phyloP scores from a whole-genome alignment of 2,329 filamentous ascomycete species.

The Daldinia eschscholtzii region DNA sequence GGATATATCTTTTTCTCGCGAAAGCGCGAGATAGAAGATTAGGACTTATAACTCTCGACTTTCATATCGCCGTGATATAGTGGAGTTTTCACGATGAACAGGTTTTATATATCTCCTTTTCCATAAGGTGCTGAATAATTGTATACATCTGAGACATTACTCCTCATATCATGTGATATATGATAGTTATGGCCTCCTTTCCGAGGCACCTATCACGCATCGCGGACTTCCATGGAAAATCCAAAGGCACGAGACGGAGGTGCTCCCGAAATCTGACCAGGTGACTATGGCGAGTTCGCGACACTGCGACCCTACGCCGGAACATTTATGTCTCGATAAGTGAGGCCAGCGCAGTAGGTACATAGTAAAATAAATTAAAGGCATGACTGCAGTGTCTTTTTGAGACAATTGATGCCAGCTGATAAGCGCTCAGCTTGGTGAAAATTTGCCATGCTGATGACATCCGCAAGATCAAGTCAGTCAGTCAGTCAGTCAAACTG shows the following conservation, averaged over 20 bases:
- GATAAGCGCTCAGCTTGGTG: not conserved
- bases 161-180: conserved; percentile 6
- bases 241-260: not conserved
- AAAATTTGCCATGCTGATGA: not conserved
- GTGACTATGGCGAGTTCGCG: not conserved
- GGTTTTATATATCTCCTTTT: not conserved
- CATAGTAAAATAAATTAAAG: conserved; percentile 5
- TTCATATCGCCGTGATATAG: not conserved
- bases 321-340: not conserved
- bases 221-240: not conserved
- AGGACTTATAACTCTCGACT: not conserved
- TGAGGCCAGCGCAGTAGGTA: not conserved
- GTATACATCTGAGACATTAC: conserved; percentile 1
- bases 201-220: not conserved
- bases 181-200: not conserved
- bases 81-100: not conserved
- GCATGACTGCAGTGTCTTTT: not conserved
- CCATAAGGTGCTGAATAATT: too few species aligned
- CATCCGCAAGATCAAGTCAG: not conserved
- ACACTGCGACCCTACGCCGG: not conserved
- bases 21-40: conserved; percentile 1
- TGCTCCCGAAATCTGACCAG: not conserved
- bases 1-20: conserved; percentile 5
- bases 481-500: not conserved
- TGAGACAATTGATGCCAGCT: not conserved